Percentiles rank a stretch among this genome's conserved stretches.
Evolutionary conservation across 495 filamentous ascomycete species (phyloP).

Genomic region (Viridothelium virens): DNA sequence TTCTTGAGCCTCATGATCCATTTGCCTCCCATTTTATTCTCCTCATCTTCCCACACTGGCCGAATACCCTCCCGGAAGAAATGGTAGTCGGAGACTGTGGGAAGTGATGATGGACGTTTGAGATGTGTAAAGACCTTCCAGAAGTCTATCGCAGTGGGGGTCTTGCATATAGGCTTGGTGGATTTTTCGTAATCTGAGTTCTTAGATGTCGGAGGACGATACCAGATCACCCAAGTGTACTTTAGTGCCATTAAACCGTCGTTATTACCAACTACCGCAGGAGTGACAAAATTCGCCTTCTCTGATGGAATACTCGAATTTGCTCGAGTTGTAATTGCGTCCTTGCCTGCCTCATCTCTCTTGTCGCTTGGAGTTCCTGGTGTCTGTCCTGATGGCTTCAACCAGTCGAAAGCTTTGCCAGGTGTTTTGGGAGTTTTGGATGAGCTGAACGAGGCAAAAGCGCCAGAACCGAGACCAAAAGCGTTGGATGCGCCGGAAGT

Average conservation of each 20-base stretch:
- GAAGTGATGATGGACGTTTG: conserved; percentile 77
- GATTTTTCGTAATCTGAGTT: conserved; percentile 99
- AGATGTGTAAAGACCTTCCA: conserved; percentile 88
- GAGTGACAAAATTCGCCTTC: conserved; percentile 40
- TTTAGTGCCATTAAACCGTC: conserved; percentile 47
- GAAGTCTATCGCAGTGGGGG: conserved; percentile 81
- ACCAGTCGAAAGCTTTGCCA: conserved; percentile 63
- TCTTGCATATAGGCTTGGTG: conserved; percentile 71
- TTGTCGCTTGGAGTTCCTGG: conserved; percentile 27
- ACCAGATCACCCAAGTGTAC: conserved; percentile 94
- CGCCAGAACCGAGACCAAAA: conserved; percentile 88
- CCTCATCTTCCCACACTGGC: conserved; percentile 97
- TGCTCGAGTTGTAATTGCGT: conserved; percentile 15
- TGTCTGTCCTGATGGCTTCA: conserved; percentile 7
- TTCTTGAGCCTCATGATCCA: conserved; percentile 96
- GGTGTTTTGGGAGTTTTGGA: conserved; percentile 82
- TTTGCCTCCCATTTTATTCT: conserved; percentile 92
- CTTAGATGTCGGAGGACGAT: conserved; percentile 86
- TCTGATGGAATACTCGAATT: conserved; percentile 18
- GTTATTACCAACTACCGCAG: conserved; percentile 15
- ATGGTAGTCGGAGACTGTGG: conserved; percentile 93
- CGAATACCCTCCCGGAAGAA: conserved; percentile 95
- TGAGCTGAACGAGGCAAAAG: conserved; percentile 85
- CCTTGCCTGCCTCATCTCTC: conserved; percentile 35
- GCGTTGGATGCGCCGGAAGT: conserved; percentile 81